phyloP scores from a whole-genome alignment of 768 basidiomycete genomes.

The Suillus occidentalis region DNA sequence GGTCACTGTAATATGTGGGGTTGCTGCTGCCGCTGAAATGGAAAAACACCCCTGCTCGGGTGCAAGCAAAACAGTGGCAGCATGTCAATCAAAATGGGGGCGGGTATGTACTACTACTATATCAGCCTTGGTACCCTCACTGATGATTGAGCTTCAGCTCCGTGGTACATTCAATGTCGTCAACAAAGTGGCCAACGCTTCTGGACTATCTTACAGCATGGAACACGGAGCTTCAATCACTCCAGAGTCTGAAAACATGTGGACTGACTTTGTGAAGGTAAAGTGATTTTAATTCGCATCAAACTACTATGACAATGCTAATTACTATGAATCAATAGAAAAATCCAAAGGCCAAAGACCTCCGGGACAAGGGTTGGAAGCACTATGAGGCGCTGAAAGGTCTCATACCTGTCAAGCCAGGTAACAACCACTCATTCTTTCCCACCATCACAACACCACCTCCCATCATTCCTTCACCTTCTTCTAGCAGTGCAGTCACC shows the following conservation, averaged over 20 bases:
- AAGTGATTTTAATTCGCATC: neutral
- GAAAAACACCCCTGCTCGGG: neutral
- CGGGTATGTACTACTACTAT: neutral
- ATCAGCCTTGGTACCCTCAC: neutral
- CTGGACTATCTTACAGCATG: neutral
- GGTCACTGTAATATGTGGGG: no score
- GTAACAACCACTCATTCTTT: neutral
- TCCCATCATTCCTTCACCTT: neutral
- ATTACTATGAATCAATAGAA: neutral
- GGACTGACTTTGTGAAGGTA: neutral
- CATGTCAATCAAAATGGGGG: neutral
- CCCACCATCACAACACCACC: neutral
- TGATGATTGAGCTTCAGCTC: neutral
- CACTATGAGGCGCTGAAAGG: neutral
- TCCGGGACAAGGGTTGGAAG: neutral
- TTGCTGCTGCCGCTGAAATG: neutral
- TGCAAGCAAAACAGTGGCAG: neutral
- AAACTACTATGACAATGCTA: neutral
- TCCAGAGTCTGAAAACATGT: neutral
- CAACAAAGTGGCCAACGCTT: neutral
- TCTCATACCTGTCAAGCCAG: neutral
- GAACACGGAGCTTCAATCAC: neutral
- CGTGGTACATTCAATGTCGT: neutral
- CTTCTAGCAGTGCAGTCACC: neutral
- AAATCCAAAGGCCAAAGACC: neutral